A percentile compares a stretch with the other conserved stretches of the same genome.
These are phyloP conservation scores for Chlorella sp. DNA, from an alignment of 139 green algal genomes.

Conservation along the genomic window DNA sequence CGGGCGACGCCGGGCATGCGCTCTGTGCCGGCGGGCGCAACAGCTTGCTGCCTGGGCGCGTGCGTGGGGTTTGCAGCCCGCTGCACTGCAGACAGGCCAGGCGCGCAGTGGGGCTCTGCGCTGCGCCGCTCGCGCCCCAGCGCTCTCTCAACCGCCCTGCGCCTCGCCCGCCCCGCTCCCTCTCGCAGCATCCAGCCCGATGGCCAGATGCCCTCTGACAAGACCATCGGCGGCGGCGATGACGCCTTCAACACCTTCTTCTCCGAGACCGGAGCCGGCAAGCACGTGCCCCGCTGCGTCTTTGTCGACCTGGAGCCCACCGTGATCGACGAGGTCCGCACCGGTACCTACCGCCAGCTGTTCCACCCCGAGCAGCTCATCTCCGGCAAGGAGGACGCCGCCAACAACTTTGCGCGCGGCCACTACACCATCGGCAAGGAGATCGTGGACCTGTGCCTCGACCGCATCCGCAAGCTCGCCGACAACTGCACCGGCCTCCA, in stretches of 20 bases:
- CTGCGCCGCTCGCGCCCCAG: background rate
- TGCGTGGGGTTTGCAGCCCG: too few relatives aligned
- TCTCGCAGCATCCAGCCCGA: slow-evolving; percentile 89
- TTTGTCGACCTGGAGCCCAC: slow-evolving; percentile 97
- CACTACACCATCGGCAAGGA: slow-evolving; percentile 97
- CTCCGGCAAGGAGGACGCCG: slow-evolving; percentile 93
- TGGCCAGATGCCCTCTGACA: slow-evolving; percentile 96
- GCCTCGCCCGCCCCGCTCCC: background rate
- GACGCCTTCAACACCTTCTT: slow-evolving; percentile 98
- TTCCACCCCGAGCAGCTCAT: slow-evolving; percentile 99
- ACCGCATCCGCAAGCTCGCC: slow-evolving; percentile 95
- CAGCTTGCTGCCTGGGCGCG: too few relatives aligned
- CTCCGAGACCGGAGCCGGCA: slow-evolving; percentile 93
- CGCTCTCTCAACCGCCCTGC: too few relatives aligned
- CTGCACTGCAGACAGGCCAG: too few relatives aligned
- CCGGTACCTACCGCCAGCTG: slow-evolving; percentile 95
- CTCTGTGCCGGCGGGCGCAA: too few relatives aligned
- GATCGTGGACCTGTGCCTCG: slow-evolving; percentile 94
- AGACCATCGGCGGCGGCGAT: slow-evolving; percentile 87
- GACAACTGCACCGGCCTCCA: slow-evolving; percentile 98
- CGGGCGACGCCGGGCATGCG: too few relatives aligned
- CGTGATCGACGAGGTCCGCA: slow-evolving; percentile 96
- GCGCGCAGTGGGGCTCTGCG: too few relatives aligned
- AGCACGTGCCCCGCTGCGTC: slow-evolving; percentile 92
- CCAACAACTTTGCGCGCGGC: slow-evolving; percentile 87